phyloP scores from a whole-genome alignment of 148 eudicot genomes.

The Polygonum aviculare region DNA sequence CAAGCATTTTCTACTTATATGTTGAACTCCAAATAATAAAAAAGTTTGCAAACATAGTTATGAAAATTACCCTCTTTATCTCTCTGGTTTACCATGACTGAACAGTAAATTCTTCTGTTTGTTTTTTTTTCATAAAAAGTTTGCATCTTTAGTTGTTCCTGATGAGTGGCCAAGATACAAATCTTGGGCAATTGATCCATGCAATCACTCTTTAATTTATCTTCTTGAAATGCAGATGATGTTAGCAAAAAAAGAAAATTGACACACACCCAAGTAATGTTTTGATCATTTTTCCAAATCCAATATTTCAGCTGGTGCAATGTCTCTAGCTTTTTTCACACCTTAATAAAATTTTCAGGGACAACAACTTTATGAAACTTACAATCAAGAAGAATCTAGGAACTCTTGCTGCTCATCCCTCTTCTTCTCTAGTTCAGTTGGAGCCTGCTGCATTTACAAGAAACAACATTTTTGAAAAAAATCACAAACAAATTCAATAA shows the following conservation, averaged over 20 bases:
- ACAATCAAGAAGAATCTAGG: constrained; percentile 2
- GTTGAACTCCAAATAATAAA: too few relatives aligned
- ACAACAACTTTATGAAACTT: neutral
- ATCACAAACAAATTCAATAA: neutral
- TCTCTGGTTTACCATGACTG: neutral
- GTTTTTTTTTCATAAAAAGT: neutral
- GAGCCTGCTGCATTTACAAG: constrained; percentile 9
- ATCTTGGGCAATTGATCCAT: neutral
- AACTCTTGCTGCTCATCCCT: neutral
- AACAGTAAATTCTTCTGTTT: neutral
- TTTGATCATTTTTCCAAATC: neutral
- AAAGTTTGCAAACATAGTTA: too few relatives aligned
- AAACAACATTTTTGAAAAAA: neutral
- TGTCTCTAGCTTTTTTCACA: neutral
- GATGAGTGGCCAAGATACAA: neutral
- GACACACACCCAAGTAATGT: neutral
- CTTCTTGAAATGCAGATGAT: neutral
- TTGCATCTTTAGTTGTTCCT: neutral
- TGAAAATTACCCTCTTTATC: neutral
- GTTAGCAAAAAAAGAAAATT: neutral
- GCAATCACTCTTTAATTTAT: neutral
- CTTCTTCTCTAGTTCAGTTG: constrained; percentile 3
- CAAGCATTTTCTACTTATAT: neutral
- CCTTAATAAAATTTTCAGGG: neutral
- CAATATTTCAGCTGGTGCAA: neutral